These are phyloP conservation scores for Retiboletus flavoniger DNA, from an alignment of 1,284 basidiomycete genomes.

Conservation along the genomic window DNA sequence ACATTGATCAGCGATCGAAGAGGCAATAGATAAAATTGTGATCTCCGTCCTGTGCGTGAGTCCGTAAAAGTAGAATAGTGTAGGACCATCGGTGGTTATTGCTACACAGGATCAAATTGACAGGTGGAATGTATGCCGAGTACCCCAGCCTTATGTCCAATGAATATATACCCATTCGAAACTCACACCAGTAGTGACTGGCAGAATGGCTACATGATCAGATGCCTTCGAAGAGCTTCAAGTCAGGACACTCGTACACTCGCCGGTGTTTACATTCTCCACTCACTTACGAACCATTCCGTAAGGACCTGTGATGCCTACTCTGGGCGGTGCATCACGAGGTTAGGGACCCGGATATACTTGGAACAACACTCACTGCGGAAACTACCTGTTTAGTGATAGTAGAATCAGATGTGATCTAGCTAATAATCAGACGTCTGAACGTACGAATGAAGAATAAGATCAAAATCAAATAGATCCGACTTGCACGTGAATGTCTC, in stretches of 20 bases:
- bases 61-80: background rate
- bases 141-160: background rate
- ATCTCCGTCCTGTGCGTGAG: background rate
- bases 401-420: no score
- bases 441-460: no score
- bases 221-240: background rate
- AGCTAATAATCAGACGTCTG: no score
- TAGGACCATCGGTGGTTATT: background rate
- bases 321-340: no score
- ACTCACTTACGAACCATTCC: background rate
- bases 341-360: no score
- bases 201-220: background rate
- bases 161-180: background rate
- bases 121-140: background rate
- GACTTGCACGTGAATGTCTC: no score
- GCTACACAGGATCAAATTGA: background rate
- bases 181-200: background rate
- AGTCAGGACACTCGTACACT: no score
- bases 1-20: background rate
- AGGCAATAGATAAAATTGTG: background rate
- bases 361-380: no score
- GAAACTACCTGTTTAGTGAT: no score
- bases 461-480: no score
- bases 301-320: no score
- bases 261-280: background rate